Evolutionary conservation across 2,329 filamentous ascomycete genomes (phyloP), one percentile per base, ranked within the genome.

Genomic region (Atkinsonella texensis): DNA sequence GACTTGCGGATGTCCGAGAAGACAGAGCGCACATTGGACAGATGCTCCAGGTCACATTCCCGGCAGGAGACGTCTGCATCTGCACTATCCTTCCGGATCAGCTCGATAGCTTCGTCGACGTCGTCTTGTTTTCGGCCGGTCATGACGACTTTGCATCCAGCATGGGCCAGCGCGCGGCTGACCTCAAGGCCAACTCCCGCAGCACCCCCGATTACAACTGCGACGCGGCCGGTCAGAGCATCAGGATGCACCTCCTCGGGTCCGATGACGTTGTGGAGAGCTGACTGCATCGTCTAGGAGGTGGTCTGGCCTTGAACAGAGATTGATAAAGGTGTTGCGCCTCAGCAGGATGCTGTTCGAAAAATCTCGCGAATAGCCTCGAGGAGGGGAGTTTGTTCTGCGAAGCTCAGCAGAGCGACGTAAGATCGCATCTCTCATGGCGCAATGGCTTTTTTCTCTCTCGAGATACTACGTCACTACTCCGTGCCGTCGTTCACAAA

Each of bases 21-120:
- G 2, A 71, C 68, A 12, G 63, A 58, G 46, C 65, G 64, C 3
- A 70, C 62, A 46, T 71, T 55, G 5, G 59, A 59, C 3, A 72
- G 60, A 48, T 64, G 64, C 7, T 67, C 70, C 53, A 73, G 50
- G 53, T 74, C 70, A 49, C 70, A 74, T 18, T 62, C 59, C 43
- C 64, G 57, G 69, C 70, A 73, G 40, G 70, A 66, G 28, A 74
- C 58, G 4, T 68, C 48, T 0, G 67, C 63, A 2, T 60, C 55
- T 0, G 46, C 44, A 1, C 46, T 52, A 46, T 66, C 61, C 0
- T 59, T 49, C 28, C 57, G 59, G 50, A 65, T 65, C 7, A 57
- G 55, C 3, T 55, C 50, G n/a, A 64, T 60, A 28, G 65, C 65
- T 2, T 58, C 56, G 0, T 56, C 40, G 41, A 62, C 64, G 15